Base-by-base conservation (phyloP, 352 stramenopile genomes). In the Pythium oligandrum region DNA sequence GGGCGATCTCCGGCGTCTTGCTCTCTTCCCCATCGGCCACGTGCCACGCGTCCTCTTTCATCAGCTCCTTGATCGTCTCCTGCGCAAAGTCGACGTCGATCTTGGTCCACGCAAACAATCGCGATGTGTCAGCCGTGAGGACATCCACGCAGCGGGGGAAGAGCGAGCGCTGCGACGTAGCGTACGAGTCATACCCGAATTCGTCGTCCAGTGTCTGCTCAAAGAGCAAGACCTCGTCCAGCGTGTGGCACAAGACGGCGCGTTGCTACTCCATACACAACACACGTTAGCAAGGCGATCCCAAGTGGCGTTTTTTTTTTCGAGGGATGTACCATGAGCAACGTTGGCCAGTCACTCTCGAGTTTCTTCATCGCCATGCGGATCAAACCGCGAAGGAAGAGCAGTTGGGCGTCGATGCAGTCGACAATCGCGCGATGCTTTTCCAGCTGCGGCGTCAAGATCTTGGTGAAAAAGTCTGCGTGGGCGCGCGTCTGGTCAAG, bases 181-280 rank as follows among this genome's bases (percentile, higher is more conserved):
- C 66, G 51, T 70, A 92, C 3, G 77, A 75, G 6, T 65, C 65
- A 47, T 92, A 92, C 26, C 59, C 67, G 51, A 88, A 72, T 26
- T 86, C 67, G 5, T 84, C 77, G 44, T 92, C 75, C 26, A 90
- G 56, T 2, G 56, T 33, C 37, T 75, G 70, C 53, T 92, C 81
- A 63, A 92, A 92, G 6, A 90, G 64, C 51, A 92, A 44, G 0
- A 88, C 61, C 63, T 92, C 81, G 40, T 92, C 81, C 17, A 92
- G 58, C 3, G 73, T 82, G 48, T 92, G 81, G 51, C 81, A 92
- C 42, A 92, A 60, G 35, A 66, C 46, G 3, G 42, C 55, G 1
- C 46, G 61, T 33, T 55, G 48, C 49, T 53, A 44, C 17, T 26
- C 17, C 17, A 26, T 26, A 26, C 17, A 26, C 17, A 26, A 26